Percentiles rank a stretch among this genome's conserved stretches.
Evolutionary conservation across 192 early-diverging fungal genomes (phyloP).

Genomic region (Entomortierella chlamydospora): DNA sequence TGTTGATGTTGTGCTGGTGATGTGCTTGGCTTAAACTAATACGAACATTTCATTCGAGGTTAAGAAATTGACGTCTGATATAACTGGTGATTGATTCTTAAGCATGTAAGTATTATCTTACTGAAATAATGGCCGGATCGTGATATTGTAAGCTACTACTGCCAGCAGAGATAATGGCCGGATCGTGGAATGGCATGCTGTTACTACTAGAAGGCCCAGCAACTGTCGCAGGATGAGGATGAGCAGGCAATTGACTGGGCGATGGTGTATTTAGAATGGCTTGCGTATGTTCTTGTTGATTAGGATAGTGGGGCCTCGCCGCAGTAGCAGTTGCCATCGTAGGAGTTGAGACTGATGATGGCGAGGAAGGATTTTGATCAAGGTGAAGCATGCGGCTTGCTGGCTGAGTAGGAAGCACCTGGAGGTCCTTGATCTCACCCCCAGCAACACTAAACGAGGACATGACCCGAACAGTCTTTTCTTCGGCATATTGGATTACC

Average conservation of each 20-base stretch:
- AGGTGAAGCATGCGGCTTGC: conserved; percentile 14
- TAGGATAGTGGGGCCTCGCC: neutral
- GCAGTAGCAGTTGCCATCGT: conserved; percentile 2
- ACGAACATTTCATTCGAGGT: neutral
- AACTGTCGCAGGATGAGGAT: conserved; percentile 22
- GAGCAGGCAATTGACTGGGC: conserved; percentile 32
- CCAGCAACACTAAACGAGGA: conserved; percentile 68
- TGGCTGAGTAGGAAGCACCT: conserved; percentile 59
- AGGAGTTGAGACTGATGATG: conserved; percentile 35
- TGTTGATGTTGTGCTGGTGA: neutral
- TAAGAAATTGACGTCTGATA: neutral
- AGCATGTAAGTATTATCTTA: conserved; percentile 24
- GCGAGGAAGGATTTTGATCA: conserved; percentile 4
- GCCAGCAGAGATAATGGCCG: conserved; percentile 68
- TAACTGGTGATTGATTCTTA: neutral
- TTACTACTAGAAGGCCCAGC: neutral
- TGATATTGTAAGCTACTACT: conserved; percentile 37
- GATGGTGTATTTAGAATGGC: conserved; percentile 25
- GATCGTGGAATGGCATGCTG: conserved; percentile 60
- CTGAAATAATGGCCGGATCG: conserved; percentile 74
- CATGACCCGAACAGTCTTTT: conserved; percentile 34
- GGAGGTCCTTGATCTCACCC: conserved; percentile 72
- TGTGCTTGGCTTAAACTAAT: conserved; percentile 36
- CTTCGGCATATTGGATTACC: conserved; percentile 52
- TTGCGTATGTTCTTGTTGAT: conserved; percentile 24